Conservation (phyloP, 768 basidiomycete genomes). For the Lactarius psammicola region DNA sequence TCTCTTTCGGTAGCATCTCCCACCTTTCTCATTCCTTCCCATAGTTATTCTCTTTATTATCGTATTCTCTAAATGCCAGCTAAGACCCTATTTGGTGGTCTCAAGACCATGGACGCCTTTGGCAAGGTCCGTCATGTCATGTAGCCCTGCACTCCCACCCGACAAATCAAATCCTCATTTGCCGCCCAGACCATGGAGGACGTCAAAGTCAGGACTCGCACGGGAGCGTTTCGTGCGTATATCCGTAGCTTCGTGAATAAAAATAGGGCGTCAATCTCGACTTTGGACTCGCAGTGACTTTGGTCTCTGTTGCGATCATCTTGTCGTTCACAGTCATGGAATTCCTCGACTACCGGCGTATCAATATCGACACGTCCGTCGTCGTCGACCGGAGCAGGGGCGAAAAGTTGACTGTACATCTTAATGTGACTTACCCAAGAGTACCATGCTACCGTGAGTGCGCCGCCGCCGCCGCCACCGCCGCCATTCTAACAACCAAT, state of each 20-base stretch:
- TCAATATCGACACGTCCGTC: slow-evolving; percentile 86
- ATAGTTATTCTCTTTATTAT: slow-evolving; percentile 18
- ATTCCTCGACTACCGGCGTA: slow-evolving; percentile 90
- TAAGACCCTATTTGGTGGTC: slow-evolving; percentile 68
- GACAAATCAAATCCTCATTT: background rate
- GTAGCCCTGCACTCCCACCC: background rate
- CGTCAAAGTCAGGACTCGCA: slow-evolving; percentile 98
- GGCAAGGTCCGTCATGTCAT: slow-evolving; percentile 71
- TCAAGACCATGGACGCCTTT: slow-evolving; percentile 97
- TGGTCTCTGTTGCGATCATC: slow-evolving; percentile 90
- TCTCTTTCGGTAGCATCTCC: background rate
- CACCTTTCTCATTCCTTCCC: background rate
- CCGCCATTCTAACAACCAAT: background rate
- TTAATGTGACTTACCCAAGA: slow-evolving; percentile 94
- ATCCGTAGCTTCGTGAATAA: background rate
- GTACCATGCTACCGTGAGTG: slow-evolving; percentile 94
- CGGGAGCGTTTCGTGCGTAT: slow-evolving; percentile 80
- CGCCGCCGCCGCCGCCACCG: background rate
- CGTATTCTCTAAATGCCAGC: slow-evolving; percentile 49
- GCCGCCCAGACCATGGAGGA: slow-evolving; percentile 87
- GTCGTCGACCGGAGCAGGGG: slow-evolving; percentile 94
- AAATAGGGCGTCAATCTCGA: slow-evolving; percentile 6
- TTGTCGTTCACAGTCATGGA: slow-evolving; percentile 89
- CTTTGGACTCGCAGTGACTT: slow-evolving; percentile 63
- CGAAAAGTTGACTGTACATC: slow-evolving; percentile 85